A percentile compares a stretch with the other conserved stretches of the same genome.
phyloP scores from a whole-genome alignment of 208 protist species.

The Leishmania tropica region DNA sequence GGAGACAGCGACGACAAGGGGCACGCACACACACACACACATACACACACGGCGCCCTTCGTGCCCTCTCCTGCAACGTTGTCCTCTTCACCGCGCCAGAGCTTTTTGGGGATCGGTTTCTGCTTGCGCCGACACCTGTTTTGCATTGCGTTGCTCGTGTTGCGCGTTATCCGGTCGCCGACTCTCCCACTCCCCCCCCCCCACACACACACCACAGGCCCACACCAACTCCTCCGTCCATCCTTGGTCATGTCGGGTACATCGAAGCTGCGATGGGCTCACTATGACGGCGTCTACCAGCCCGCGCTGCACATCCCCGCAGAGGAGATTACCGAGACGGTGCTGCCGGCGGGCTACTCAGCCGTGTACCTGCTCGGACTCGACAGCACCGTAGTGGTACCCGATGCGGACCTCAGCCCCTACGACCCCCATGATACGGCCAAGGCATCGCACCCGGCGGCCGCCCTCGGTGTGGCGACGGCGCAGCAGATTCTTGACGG shows the following conservation, averaged over 20 bases:
- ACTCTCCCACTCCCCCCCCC: background rate
- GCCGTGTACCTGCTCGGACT: constrained; percentile 83
- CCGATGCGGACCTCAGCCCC: constrained; percentile 45
- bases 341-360: constrained; percentile 36
- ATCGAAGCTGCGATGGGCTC: constrained; percentile 72
- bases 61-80: no score
- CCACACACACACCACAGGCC: background rate
- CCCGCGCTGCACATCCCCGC: constrained; percentile 54
- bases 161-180: background rate
- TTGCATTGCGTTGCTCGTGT: background rate
- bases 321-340: constrained; percentile 37
- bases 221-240: background rate
- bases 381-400: constrained; percentile 65
- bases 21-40: background rate
- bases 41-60: background rate
- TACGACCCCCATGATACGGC: constrained; percentile 57
- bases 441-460: constrained; percentile 55
- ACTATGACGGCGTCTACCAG: constrained; percentile 76
- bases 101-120: no score
- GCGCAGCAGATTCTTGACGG: constrained; percentile 60
- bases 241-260: constrained; percentile 10
- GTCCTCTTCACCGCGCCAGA: no score
- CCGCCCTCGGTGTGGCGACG: constrained; percentile 51
- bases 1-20: background rate
- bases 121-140: no score